Conservation (phyloP, 345 rosid genomes). For the Arabis hirsuta region DNA sequence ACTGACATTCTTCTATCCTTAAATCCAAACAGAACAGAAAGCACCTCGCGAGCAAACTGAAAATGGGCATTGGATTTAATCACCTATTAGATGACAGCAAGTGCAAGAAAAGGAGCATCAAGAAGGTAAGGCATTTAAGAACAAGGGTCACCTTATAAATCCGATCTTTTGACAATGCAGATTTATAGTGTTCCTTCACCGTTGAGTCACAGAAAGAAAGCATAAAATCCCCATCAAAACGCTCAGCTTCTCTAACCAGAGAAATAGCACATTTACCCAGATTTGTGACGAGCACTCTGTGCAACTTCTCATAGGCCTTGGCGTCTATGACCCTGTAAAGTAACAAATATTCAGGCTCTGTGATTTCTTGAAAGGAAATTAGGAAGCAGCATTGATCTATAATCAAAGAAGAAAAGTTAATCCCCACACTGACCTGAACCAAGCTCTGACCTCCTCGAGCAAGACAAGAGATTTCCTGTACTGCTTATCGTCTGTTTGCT, state of each 20-base stretch:
- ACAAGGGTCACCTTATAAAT: slow-evolving; percentile 59
- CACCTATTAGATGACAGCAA: slow-evolving; percentile 9
- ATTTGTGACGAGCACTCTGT: slow-evolving; percentile 54
- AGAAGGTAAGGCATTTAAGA: slow-evolving; percentile 18
- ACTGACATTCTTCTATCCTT: slow-evolving; percentile 47
- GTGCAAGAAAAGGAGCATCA: slow-evolving; percentile 5
- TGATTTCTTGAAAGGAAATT: too few relatives aligned
- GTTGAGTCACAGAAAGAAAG: slow-evolving; percentile 49
- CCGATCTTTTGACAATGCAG: slow-evolving; percentile 62
- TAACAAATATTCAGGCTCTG: neutral
- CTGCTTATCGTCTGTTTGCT: slow-evolving; percentile 47
- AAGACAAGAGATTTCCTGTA: slow-evolving; percentile 51
- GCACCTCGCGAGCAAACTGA: slow-evolving; percentile 72
- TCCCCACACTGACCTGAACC: slow-evolving; percentile 64
- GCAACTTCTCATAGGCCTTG: slow-evolving; percentile 60
- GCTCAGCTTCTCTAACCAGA: slow-evolving; percentile 57
- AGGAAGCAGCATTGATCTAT: slow-evolving; percentile 28
- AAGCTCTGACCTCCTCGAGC: slow-evolving; percentile 65
- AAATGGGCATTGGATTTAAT: slow-evolving; percentile 11
- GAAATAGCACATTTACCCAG: slow-evolving; percentile 56
- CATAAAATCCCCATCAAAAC: slow-evolving; percentile 53
- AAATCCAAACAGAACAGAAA: slow-evolving; percentile 58
- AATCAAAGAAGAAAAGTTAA: slow-evolving; percentile 9
- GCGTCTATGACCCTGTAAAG: slow-evolving; percentile 65
- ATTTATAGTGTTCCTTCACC: slow-evolving; percentile 56